Base-by-base conservation (phyloP, 805 yeast genomes). In the Ogataea wickerhamii region DNA sequence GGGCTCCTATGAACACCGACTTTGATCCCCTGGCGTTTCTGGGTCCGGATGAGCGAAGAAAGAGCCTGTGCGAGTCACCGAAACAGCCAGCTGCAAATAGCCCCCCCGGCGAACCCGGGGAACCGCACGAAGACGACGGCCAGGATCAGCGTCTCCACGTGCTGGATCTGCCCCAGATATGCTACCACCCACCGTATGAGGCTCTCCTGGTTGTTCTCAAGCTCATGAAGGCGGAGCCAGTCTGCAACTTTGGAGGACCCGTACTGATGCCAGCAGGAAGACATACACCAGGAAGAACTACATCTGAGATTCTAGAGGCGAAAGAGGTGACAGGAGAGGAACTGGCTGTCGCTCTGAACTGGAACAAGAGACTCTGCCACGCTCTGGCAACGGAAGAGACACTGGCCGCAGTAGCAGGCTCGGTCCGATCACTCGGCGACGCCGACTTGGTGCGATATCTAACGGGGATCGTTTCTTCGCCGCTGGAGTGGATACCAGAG, bases 111-210 rank as follows among this genome's bases (percentile, higher is more conserved):
- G 25, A 22, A 8, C 12, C 25, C 8, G 25, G 25, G 11, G 25
- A 22, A 12, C 12, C 8, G 8, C 11, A 8, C 25, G 12, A 8
- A 8, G 29, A 26, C 11, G 17, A 26, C 16, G 16, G n/a, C 16
- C 14, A 26, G 16, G 22, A 7, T 18, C 22, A 16, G 6, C 32
- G 11, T 17, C 46, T 80, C 1, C 81, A 78, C 40, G 51, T 72
- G 0, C 62, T 80, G 4, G 91, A 84, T 51, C 58, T 83, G 2
- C 91, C 93, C 0, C 49, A 58, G 3, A 45, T 74, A n/a, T 59
- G 61, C 5, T 50, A 48, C 8, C 53, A 58, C 14, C 81, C 86
- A 0, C 76, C 85, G 1, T 55, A 55, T 5, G 52, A 44, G 1
- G 77, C 74, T 0, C 49, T 82, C 1, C 13, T 61, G 2, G 56